Base-by-base conservation (phyloP, 2,329 filamentous ascomycete species). In the Leptographium radiaticola region DNA sequence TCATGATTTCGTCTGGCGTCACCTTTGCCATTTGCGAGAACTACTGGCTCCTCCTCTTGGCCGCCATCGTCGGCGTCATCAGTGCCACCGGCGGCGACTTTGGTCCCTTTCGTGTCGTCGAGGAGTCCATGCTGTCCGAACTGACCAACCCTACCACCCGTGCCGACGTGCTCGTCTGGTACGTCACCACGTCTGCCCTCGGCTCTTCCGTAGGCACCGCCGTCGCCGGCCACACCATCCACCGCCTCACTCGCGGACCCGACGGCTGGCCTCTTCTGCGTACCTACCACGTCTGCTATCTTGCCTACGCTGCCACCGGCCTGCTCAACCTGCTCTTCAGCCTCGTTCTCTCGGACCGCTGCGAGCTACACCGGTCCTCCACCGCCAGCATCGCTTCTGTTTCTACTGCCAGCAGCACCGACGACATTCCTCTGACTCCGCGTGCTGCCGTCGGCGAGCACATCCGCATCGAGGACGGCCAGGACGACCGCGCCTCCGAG, bases 161-260 rank as follows among this genome's bases (percentile, higher is more conserved):
- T 48, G 70, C 79, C 15, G 80, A 85, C 64, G 80, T 86, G n/a
- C 69, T 84, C 55, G 74, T 77, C 10, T 86, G 82, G 82, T 83
- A 86, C 60, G 75, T 83, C 43, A 79, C 75, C 16, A 71, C 68
- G 2, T 75, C 77, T 0, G 73, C 73, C n/a, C 66, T 81, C 2
- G 79, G 78, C 1, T 77, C 76, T 0, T 71, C 76, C 0, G 59
- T 74, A 6, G 79, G 79, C 2, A 79, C 72, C 9, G 77, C 76
- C 59, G 57, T 71, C 2, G 71, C 75, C 0, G 79, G 79, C 1
- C 65, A 75, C 45, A 65, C 78, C 45, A 67, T 82, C 33, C 71
- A 76, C 54, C 70, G 60, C 38, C 65, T 82, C 15, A 65, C 68
- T 36, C 60, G 58, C 10, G 63, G 63, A 31, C 66, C 74, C 7